Evolutionary conservation across 495 filamentous ascomycete genomes (phyloP), one percentile per base, ranked within the genome.

Genomic region (Filosporella fistucella): DNA sequence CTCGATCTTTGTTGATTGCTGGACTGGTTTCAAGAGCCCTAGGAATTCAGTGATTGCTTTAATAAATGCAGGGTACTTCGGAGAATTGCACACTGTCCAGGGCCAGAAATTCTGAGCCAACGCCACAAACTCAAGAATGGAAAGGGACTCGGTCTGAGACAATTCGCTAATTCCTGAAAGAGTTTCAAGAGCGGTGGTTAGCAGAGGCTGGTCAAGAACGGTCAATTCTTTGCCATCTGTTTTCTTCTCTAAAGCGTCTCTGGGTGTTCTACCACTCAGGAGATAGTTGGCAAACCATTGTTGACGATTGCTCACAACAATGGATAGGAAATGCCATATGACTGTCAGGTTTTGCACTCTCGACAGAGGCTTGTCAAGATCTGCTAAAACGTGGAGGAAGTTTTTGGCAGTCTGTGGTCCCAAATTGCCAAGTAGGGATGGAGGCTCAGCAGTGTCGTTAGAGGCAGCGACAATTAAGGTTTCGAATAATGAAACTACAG

Each of bases 211-310:
- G 4, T 49, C 47, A 2, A 54, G 18, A 60, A 55, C 2, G 58
- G 58, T 0, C 57, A 62, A 10, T 58, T 57, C 23, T 60, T 63
- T 38, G 57, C 53, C n/a, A 58, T 58, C 47, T 20, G 56, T 63
- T 24, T 78, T 74, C 1, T 65, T 66, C 47, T 80, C 84, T 53
- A 88, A 62, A 1, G 81, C 78, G 39, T 91, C 78, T 42, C 82
- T 77, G 13, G 93, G 88, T 0, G 87, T 88, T 49, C 81, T 82
- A 20, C 93, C 93, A 3, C 91, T 95, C 21, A 97, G 81, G 40
- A 97, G 75, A 59, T 89, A 91, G 35, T 95, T 88, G 0, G 91
- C 82, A 68, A 99, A 84, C 84, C 94, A 97, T 59, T 95, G 89
- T 54, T 99, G 93, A 44, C 88, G 83, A 58, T 87, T 90, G 57